Base-by-base conservation (phyloP, 1,139 yeast genomes). In the Hanseniaspora uvarum region DNA sequence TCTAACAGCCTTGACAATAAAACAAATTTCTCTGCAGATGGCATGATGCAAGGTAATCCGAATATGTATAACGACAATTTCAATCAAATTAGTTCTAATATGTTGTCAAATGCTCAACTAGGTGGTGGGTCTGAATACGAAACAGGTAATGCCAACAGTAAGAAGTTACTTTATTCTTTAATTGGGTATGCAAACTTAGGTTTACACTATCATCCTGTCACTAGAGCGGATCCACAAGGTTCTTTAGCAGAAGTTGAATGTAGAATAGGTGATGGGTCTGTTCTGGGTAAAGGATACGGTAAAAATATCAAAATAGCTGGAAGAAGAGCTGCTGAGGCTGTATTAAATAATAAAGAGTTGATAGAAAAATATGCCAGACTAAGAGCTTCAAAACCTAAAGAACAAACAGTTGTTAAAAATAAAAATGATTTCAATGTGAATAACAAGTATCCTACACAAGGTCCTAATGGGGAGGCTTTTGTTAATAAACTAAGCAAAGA, bases 141-240 rank as follows among this genome's bases (percentile, higher is more conserved):
- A 50, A 50, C 46, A n/a, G 53, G 53, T 14, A 50, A 50, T 21
- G 46, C 48, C 34, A 50, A 50, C 26, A 50, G 53, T 23, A 92
- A 92, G 62, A 77, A 81, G 18, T 82, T 81, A 58, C 71, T 92
- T 18, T 89, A 92, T 63, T 80, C 89, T 1, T 70, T 83, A 52
- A 80, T 92, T 53, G 96, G 96, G 0, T 77, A 81, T 44, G 89
- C 92, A 0, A 75, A 78, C 4, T 69, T 76, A 56, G 81, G 80
- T 39, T 84, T 95, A 0, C 73, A 72, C 37, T 92, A 92, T 63
- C 72, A 73, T n/a, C 73, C 78, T 2, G 70, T 75, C 7, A 71
- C 74, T 21, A 80, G 81, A 14, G 79, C 80, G 55, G 82, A 85
- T 1, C 70, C 74, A 2, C 69, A 69, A 11, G 70, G 70, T 37